Base-by-base conservation (phyloP, 306 rosid species). In the Fragaria nilgerrensis region DNA sequence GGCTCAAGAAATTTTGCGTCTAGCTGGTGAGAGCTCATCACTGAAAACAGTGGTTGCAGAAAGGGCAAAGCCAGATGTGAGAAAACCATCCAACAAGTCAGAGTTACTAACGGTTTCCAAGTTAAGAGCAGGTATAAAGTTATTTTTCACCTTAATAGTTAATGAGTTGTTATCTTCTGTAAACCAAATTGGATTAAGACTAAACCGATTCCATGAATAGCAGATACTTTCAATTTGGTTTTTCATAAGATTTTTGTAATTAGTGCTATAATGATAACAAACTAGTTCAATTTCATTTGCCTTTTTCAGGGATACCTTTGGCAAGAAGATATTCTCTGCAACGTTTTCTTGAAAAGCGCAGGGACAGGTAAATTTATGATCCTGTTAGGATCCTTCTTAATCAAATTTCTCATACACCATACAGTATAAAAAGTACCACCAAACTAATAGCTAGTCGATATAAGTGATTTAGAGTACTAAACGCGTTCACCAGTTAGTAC, bases 281-380 rank as follows among this genome's bases (percentile, higher is more conserved):
- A 22, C 63, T 56, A 10, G 32, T 22, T 56, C 14, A 2, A 9
- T 22, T 27, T 56, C 63, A 22, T 45, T 55, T 52, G 1, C 17
- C 4, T 6, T n/a, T 12, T 25, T 39, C 71, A 85, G 85, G 71
- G 41, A 19, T 68, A 76, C 81, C 81, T 13, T n/a, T 78, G 43
- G 74, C 82, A 75, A 85, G 85, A 62, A 75, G 82, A 44, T 32
- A 49, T 58, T 82, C 85, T 15, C 69, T 78, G 59, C 79, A 85
- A 34, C 52, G 66, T 76, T 79, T 81, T 59, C 48, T 85, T 16
- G 74, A 79, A 76, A 85, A 82, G 68, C 88, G 81, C 5, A 74
- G 68, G 23, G 62, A 55, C 16, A 81, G 85, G 85, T 43, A 43
- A 43, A 43, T 43, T 39, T 49, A 43, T 1, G 8, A 15, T 55